Evolutionary conservation across 129 eudicot genomes (phyloP).

Genomic region (Rutidosis leptorrhynchoides): DNA sequence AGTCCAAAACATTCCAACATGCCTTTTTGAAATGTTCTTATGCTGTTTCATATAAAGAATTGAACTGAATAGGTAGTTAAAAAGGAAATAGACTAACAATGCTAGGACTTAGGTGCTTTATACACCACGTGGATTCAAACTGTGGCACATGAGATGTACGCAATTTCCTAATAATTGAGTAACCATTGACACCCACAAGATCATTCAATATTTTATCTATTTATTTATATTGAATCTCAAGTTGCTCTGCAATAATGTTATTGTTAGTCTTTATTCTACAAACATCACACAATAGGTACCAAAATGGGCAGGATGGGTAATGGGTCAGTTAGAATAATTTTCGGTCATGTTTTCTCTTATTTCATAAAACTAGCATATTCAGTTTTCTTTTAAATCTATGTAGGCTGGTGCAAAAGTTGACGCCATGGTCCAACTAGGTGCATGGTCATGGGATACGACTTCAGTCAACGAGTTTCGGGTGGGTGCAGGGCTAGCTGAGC

Average conservation of each 20-base stretch:
- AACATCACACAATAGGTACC: background rate
- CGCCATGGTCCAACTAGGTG: slow-evolving; percentile 12
- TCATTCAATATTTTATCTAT: background rate
- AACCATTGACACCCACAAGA: background rate
- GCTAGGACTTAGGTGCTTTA: background rate
- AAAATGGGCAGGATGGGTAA: background rate
- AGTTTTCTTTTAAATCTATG: background rate
- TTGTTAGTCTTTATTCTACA: background rate
- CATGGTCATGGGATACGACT: slow-evolving; percentile 13
- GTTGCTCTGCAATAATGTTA: background rate
- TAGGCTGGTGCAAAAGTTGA: background rate
- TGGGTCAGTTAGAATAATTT: background rate
- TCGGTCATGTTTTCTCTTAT: background rate
- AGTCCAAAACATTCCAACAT: background rate
- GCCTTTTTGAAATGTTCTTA: background rate
- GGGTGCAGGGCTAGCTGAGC: slow-evolving; percentile 16
- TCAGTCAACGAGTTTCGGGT: slow-evolving; percentile 3
- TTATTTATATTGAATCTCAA: background rate
- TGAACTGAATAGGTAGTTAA: background rate
- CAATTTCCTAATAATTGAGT: background rate
- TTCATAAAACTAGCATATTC: background rate
- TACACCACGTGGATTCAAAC: background rate
- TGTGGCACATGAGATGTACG: background rate
- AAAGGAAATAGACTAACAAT: background rate
- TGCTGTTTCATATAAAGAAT: background rate